Evolutionary conservation across 208 protist genomes (phyloP), one percentile per base, ranked within the genome.

Genomic region (Wallacemonas sp.): DNA sequence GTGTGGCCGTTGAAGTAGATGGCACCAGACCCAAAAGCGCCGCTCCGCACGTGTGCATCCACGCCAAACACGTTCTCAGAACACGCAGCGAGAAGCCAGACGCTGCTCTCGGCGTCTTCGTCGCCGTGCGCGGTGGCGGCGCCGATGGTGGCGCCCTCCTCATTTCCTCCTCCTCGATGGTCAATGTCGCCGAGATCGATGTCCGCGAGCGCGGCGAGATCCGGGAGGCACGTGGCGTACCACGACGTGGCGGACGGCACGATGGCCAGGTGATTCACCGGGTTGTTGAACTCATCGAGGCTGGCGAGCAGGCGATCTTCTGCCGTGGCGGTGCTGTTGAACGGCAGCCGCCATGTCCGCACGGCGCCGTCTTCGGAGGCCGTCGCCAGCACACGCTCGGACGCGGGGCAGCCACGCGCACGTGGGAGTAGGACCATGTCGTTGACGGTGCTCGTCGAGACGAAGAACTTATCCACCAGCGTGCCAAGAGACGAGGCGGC

Each of bases 221-320:
- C 43, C 4, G 9, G 14, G 6, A 14, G 17, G 19, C 43, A 47
- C 19, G 5, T 5, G 17, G 49, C 29, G 49, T 17, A 49, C 46
- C 30, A 61, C 60, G 75, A 79, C 33, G 68, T 52, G 6, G 49
- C 76, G 0, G 44, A 21, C 8, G 81, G 85, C 27, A 82, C 72
- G 19, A 92, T 43, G 11, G 78, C 84, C 47, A 95, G 72, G 47
- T 95, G 86, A 63, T 93, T 93, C 16, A 95, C 85, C 2, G 90
- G 81, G 58, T 88, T 90, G 43, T 87, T 81, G 47, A 95, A 93
- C 70, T 91, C 90, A 46, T 95, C 90, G 16, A 95, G 75, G 32
- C 61, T 89, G 39, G 61, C 62, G 17, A 95, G 64, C 24, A 95
- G 71, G 9, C 89, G 83, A 2, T 85, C 79, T 9, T 91, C 86